Evolutionary conservation across 192 early-diverging fungal species (phyloP).

Genomic region (Entrophospora sp.): DNA sequence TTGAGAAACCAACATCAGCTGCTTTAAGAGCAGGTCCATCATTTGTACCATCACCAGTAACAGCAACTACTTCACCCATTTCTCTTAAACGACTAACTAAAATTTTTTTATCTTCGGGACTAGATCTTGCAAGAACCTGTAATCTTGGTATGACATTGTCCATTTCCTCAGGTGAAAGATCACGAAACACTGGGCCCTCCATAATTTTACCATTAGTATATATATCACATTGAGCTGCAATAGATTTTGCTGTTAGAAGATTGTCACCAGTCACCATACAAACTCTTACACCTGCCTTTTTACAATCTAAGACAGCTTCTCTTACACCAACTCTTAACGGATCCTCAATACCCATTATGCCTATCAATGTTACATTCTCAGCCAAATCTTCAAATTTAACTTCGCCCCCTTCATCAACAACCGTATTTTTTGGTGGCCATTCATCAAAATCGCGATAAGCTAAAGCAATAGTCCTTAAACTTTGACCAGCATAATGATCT

Average conservation of each 20-base stretch:
- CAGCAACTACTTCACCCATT: slow-evolving; percentile 91
- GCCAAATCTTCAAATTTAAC: slow-evolving; percentile 43
- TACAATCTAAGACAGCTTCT: slow-evolving; percentile 81
- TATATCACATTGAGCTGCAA: slow-evolving; percentile 91
- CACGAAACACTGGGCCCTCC: slow-evolving; percentile 91
- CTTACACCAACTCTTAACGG: slow-evolving; percentile 92
- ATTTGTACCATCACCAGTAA: slow-evolving; percentile 99
- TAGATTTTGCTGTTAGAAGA: slow-evolving; percentile 82
- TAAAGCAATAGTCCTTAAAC: slow-evolving; percentile 85
- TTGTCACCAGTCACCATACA: slow-evolving; percentile 99
- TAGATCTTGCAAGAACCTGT: slow-evolving; percentile 89
- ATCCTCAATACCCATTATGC: slow-evolving; percentile 94
- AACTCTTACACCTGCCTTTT: slow-evolving; percentile 87
- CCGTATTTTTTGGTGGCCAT: slow-evolving; percentile 36
- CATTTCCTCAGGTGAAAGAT: slow-evolving; percentile 76
- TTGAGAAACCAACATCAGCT: slow-evolving; percentile 95
- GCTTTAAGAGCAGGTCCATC: slow-evolving; percentile 90
- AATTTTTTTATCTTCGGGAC: slow-evolving; percentile 94
- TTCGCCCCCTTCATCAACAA: slow-evolving; percentile 42
- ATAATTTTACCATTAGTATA: slow-evolving; percentile 85
- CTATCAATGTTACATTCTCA: slow-evolving; percentile 61
- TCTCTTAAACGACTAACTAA: slow-evolving; percentile 81
- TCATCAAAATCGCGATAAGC: slow-evolving; percentile 77
- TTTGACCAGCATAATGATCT: slow-evolving; percentile 62
- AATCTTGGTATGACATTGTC: slow-evolving; percentile 84